Evolutionary conservation across 169 alveolate species (phyloP).

Genomic region (Eimeria maxima): DNA sequence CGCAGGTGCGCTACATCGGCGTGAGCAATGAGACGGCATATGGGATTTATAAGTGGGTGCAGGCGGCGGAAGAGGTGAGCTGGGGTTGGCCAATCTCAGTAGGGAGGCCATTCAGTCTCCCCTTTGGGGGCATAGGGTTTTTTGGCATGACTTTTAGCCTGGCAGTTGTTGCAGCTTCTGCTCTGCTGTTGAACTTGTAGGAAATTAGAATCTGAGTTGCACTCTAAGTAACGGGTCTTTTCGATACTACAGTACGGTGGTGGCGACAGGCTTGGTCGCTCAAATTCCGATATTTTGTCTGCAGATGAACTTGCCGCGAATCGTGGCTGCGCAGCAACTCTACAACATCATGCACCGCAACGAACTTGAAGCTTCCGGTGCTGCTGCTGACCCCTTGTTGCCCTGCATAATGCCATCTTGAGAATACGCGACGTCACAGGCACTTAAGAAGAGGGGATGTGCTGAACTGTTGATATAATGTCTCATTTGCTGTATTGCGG

Average conservation of each 20-base stretch:
- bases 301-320: conserved; percentile 75
- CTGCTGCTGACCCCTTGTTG: neutral
- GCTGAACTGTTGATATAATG: neutral
- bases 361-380: conserved; percentile 89
- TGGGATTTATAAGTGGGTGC: conserved; percentile 89
- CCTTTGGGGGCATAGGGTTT: neutral
- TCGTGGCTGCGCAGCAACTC: conserved; percentile 87
- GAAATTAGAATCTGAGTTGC: neutral
- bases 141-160: neutral
- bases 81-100: conserved; percentile 29
- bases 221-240: neutral
- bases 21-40: conserved; percentile 91
- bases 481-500: neutral
- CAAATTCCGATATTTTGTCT: neutral
- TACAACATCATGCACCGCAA: conserved; percentile 91
- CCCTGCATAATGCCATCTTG: neutral
- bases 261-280: neutral
- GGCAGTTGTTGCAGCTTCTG: neutral
- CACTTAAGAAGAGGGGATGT: neutral
- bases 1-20: conserved; percentile 89
- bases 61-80: conserved; percentile 85
- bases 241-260: neutral
- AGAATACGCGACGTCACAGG: neutral
- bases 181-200: too few species aligned
- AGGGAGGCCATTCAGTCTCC: neutral